These are phyloP conservation scores for Staphylotrichum longicolle DNA, from an alignment of 495 filamentous ascomycete genomes.

Conservation along the genomic window DNA sequence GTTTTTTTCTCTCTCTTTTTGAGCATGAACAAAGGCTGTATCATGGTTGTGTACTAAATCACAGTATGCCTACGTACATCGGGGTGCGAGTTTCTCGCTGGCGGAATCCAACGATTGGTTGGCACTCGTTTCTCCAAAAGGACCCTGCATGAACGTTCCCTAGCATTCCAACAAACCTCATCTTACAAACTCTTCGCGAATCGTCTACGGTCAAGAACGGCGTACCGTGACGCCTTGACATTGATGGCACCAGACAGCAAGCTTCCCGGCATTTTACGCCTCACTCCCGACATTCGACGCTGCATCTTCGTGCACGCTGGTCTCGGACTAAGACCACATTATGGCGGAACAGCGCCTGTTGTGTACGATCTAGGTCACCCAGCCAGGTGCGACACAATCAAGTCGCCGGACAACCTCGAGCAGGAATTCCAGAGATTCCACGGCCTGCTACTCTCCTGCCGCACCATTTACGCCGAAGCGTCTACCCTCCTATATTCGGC, in stretches of 20 bases:
- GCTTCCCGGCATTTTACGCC: slow-evolving; percentile 8
- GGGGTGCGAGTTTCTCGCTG: too few relatives aligned
- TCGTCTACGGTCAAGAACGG: too few relatives aligned
- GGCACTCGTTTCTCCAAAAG: too few relatives aligned
- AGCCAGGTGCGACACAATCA: background rate
- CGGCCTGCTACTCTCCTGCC: slow-evolving; percentile 11
- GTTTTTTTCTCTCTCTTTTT: too few relatives aligned
- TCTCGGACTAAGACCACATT: background rate
- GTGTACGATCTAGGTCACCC: slow-evolving; percentile 6
- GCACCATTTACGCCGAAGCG: slow-evolving; percentile 15
- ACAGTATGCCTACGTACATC: too few relatives aligned
- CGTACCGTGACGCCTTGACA: too few relatives aligned
- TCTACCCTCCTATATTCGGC: slow-evolving; percentile 7
- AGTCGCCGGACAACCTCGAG: background rate
- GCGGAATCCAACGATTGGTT: too few relatives aligned
- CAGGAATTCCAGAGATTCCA: background rate
- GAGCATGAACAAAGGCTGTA: too few relatives aligned
- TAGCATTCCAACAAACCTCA: too few relatives aligned
- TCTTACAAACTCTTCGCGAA: too few relatives aligned
- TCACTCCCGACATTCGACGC: background rate
- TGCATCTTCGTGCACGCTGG: slow-evolving; percentile 1
- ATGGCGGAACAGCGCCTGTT: background rate
- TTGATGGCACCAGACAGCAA: background rate
- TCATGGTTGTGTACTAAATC: too few relatives aligned
- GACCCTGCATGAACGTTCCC: too few relatives aligned